Base-by-base conservation (phyloP, 257 asterid species). In the Fraxinus pennsylvanica region DNA sequence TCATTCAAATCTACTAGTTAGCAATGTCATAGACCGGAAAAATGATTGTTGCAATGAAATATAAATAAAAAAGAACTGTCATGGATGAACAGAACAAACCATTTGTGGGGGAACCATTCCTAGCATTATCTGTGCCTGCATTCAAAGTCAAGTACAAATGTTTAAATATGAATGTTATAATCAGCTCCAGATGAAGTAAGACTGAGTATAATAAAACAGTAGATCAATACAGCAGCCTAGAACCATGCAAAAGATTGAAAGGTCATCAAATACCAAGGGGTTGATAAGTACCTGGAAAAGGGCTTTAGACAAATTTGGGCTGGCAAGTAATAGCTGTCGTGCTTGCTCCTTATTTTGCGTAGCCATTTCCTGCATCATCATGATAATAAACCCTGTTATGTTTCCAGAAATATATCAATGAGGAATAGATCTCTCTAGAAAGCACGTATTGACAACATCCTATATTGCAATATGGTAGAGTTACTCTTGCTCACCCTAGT, bases 321-420 rank as follows among this genome's bases (percentile, higher is more conserved):
- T 73, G 80, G 92, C 85, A 38, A 89, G 89, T 84, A 95, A 85
- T 63, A 93, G 83, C 74, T 89, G 87, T 22, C 89, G 93, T 57
- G 93, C 91, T 84, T 89, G 91, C 80, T 93, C 99, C 87, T 93
- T 91, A 82, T 91, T 87, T 81, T 87, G 93, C 39, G 92, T 90
- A 76, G 96, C 93, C 90, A 95, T 79, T 79, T 86, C 89, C 98
- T 95, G 92, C 35, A 86, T 76, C 76, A 65, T 32, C 82, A 80
- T 29, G 35, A 63, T 29, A 66, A 72, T 43, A 27, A 70, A 72
- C 78, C 69, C 81, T 70, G 66, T 68, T 27, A 63, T 63, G 3
- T 59, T 59, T 59, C 67, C 75, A 84, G 8, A 78, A 73, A 74
- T 59, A 13, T 29, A 73, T 33, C 7, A 61, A 71, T 12, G 57